Conservation (phyloP, 225 moss, liverwort and hornwort genomes). For the Lunularia cruciata region DNA sequence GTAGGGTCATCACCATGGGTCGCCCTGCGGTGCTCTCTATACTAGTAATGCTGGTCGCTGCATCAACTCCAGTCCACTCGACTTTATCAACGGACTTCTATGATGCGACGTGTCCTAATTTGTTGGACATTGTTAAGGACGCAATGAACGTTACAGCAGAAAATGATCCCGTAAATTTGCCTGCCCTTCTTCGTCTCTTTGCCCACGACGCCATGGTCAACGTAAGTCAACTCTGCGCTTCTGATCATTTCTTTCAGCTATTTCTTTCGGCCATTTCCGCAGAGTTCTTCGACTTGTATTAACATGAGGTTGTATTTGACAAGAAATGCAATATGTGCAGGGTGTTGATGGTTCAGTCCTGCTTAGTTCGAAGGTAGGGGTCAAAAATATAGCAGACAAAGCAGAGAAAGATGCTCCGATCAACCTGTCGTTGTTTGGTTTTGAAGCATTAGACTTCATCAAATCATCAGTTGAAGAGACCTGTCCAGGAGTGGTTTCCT, state of each 20-base stretch:
- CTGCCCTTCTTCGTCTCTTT: constrained; percentile 26
- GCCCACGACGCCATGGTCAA: constrained; percentile 32
- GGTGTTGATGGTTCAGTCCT: constrained; percentile 10
- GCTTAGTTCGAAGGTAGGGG: neutral
- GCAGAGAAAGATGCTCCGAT: constrained; percentile 9
- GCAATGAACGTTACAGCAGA: constrained; percentile 17
- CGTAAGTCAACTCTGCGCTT: too few relatives aligned
- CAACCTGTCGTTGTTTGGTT: constrained; percentile 9
- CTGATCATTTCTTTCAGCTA: too few relatives aligned
- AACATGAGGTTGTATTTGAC: too few relatives aligned
- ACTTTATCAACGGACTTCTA: constrained; percentile 11
- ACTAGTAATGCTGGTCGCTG: neutral
- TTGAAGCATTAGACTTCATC: constrained; percentile 4
- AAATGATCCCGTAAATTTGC: constrained; percentile 25
- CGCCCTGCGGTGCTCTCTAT: neutral
- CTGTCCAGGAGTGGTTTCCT: constrained; percentile 7
- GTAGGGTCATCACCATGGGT: too few relatives aligned
- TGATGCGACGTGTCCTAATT: constrained; percentile 4
- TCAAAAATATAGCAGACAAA: neutral
- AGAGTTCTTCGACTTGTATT: too few relatives aligned
- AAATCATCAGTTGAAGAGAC: neutral
- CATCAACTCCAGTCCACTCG: neutral
- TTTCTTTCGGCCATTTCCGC: too few relatives aligned
- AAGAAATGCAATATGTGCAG: constrained; percentile 15
- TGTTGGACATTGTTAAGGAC: constrained; percentile 9